Evolutionary conservation across 2,329 filamentous ascomycete species (phyloP).

Genomic region (Colletotrichum limetticola): DNA sequence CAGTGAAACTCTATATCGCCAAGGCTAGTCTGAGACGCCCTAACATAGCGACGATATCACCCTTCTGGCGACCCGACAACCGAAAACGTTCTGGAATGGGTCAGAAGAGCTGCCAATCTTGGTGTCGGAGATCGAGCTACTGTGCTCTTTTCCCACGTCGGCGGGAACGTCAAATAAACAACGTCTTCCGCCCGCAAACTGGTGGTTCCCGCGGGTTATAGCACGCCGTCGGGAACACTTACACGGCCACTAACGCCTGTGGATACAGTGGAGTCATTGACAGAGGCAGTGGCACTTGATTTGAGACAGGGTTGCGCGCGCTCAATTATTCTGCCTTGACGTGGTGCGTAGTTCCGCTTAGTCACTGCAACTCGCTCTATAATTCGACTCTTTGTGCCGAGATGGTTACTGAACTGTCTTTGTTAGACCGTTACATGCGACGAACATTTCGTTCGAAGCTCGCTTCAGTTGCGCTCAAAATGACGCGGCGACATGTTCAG

Average conservation of each 20-base stretch:
- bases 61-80: conserved; percentile 11
- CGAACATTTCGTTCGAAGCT: no score
- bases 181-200: background rate
- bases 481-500: background rate
- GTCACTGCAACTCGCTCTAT: background rate
- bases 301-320: background rate
- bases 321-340: background rate
- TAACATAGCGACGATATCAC: conserved; percentile 25
- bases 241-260: no score
- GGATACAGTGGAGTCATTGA: background rate
- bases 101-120: background rate
- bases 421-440: no score
- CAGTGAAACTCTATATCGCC: conserved; percentile 17
- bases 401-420: background rate
- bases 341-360: background rate
- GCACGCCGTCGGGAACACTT: background rate
- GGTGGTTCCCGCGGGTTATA: background rate
- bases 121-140: background rate
- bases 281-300: background rate
- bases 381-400: background rate
- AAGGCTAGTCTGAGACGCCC: conserved; percentile 21
- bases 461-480: background rate
- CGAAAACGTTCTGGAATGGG: conserved; percentile 17
- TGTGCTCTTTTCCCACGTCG: background rate
- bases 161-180: conserved; percentile 9